phyloP scores from a whole-genome alignment of 257 asterid genomes.

The Solanum arcanum region DNA sequence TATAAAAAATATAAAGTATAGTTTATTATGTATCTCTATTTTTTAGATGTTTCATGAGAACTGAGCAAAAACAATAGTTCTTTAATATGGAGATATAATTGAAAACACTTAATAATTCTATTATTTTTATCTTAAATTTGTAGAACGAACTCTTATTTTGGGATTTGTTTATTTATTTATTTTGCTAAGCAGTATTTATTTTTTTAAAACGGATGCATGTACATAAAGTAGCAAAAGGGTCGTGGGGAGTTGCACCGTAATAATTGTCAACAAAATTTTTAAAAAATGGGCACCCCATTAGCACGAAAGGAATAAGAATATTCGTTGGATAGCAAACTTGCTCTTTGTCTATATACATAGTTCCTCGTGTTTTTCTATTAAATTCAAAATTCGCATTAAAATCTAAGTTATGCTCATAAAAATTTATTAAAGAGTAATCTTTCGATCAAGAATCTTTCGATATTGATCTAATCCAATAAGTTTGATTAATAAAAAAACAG shows the following conservation, averaged over 20 bases:
- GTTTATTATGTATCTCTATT: background rate
- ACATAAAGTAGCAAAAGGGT: background rate
- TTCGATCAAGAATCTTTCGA: too few species aligned
- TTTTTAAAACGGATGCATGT: background rate
- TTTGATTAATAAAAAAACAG: accelerated
- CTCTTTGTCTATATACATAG: background rate
- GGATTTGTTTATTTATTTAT: background rate
- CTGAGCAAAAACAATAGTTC: background rate
- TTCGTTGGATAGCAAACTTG: background rate
- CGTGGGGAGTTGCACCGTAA: background rate
- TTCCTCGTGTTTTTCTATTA: accelerated
- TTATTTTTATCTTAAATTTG: background rate
- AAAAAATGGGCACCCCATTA: background rate
- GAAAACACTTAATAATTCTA: background rate
- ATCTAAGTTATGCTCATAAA: too few species aligned
- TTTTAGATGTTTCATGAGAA: background rate
- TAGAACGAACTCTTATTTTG: background rate
- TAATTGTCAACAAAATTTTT: background rate
- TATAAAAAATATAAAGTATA: background rate
- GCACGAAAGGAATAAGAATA: background rate
- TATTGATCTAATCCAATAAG: too few species aligned
- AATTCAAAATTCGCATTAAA: background rate
- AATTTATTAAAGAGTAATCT: accelerated
- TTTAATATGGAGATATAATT: background rate
- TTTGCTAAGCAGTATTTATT: background rate